Percentiles rank a stretch among this genome's conserved stretches.
Evolutionary conservation across 148 eudicot species (phyloP).

Genomic region (Vaccinium corymbosum): DNA sequence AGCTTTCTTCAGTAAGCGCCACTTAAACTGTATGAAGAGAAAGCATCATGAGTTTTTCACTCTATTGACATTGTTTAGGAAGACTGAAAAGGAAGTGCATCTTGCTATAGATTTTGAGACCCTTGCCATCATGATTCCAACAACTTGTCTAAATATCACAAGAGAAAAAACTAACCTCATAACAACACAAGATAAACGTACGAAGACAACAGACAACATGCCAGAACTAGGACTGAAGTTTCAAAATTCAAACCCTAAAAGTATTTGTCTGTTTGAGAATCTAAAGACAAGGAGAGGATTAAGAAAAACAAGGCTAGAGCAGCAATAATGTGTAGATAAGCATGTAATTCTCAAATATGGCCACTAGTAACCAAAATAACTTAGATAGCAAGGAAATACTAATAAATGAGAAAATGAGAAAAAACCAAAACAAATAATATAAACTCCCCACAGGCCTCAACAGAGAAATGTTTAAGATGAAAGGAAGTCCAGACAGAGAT

Average conservation of each 20-base stretch:
- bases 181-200: not conserved
- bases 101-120: slow-evolving; percentile 5
- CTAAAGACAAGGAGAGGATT: not conserved
- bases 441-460: not conserved
- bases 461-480: not conserved
- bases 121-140: not conserved
- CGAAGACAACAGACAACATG: not conserved
- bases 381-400: not conserved
- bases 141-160: not conserved
- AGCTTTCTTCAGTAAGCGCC: slow-evolving; percentile 82
- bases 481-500: not conserved
- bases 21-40: slow-evolving; percentile 61
- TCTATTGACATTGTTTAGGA: not conserved
- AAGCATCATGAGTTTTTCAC: not conserved
- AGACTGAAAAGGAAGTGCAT: slow-evolving; percentile 5
- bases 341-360: not conserved
- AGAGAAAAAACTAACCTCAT: not conserved
- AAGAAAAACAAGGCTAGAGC: not conserved
- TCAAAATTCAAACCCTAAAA: not conserved
- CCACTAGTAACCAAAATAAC: not conserved
- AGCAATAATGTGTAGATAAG: not conserved
- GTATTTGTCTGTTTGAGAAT: not conserved
- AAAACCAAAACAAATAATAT: not conserved
- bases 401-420: not conserved
- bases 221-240: not conserved